Evolutionary conservation across 228 moss, liverwort and hornwort genomes (phyloP), one percentile per base, ranked within the genome.

Genomic region (Sphagnum magellanicum): DNA sequence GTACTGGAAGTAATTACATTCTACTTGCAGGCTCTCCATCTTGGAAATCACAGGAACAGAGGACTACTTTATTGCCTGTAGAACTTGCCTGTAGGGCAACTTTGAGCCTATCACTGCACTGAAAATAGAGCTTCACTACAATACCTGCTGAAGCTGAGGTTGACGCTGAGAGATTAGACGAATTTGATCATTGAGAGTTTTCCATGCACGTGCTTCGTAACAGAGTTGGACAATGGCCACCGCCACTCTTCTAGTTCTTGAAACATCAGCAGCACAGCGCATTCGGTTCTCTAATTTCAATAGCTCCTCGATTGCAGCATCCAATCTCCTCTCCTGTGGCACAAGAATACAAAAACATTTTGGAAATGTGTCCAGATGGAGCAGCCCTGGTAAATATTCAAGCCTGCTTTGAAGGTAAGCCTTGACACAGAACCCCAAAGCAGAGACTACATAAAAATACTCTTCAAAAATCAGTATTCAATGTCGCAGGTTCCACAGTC

Each of bases 121-220:
- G 32, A 32, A 32, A 32, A 32, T 32, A 32, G 32, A 32, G 32
- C 32, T 55, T 12, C 55, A 55, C 8, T 16, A 63, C 63, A 48
- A 61, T 61, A 84, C 80, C 80, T 80, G 78, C 50, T 78, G 78
- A n/a, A 63, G 61, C 71, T 80, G 80, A 51, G 78, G 68, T 63
- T 75, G 77, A 64, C 71, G 73, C 67, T 75, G 75, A 14, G 80
- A 81, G 49, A 81, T 59, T 55, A 72, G 65, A 53, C 72, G 51
- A 50, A 83, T 61, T 50, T 77, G 79, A 53, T 78, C 78, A 13
- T 61, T 71, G 13, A 84, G 80, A 52, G 71, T 69, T 49, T 74
- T 81, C 84, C 84, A 81, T 63, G 74, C 77, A 72, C 73, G 64
- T 50, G 78, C 77, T 62, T 84, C 84, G 13, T 67, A 80, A 76